Evolutionary conservation across 441 rosid genomes (phyloP), one percentile per base, ranked within the genome.

Genomic region (Pelargonium australe): DNA sequence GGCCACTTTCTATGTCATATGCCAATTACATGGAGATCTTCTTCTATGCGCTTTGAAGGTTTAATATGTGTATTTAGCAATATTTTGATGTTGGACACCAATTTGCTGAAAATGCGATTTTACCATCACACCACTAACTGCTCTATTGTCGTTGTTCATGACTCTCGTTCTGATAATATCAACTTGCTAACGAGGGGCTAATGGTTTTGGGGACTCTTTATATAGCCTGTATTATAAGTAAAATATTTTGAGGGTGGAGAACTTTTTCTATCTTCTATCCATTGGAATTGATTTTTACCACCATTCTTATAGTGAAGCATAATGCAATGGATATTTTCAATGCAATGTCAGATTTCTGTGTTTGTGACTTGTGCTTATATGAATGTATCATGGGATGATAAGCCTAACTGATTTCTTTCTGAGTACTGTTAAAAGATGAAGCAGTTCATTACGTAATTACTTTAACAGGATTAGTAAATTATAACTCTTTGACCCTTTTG

Each of bases 401-500:
- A 14, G n/a, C 55, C 55, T 3, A 49, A 49, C n/a, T 4, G n/a
- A 13, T 49, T n/a, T 3, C 14, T 14, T n/a, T 51, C 58, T n/a
- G 58, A 51, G 7, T 5, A 51, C 16, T 3, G 58, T 3, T 51
- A 19, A 5, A 19, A 51, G 16, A 51, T 25, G 31, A 49, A 13
- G 55, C 55, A 49, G 55, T 49, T 1, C 13, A 11, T 49, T 49
- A 6, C 55, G 14, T 49, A 49, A 49, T 49, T 49, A 49, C 5
- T 49, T 49, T 49, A 49, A n/a, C n/a, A 11, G 55, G n/a, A 51
- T 51, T 5, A n/a, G 58, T 51, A 51, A 19, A 51, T 25, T 51
- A 51, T 51, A 51, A 51, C 58, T n/a, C 5, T 51, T 6, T 51
- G 58, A 51, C 58, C 58, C 58, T 51, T 51, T 51, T 51, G 58